phyloP scores from a whole-genome alignment of 1,139 yeast genomes.

The Insectozyma bohioensis region DNA sequence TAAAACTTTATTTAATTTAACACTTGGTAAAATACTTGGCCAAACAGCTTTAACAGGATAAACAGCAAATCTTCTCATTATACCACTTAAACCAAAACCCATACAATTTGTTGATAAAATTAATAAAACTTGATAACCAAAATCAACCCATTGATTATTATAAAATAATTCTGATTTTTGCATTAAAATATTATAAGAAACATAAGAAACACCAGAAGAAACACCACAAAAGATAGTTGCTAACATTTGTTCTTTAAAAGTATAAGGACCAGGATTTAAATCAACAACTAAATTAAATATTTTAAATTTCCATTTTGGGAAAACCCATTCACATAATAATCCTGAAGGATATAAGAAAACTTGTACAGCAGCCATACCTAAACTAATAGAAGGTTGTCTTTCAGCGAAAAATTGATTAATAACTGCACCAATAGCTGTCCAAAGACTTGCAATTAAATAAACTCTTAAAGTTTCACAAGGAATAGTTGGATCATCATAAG shows the following conservation, averaged over 20 bases:
- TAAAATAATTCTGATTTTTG: constrained; percentile 27
- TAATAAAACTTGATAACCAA: constrained; percentile 50
- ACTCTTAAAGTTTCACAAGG: constrained; percentile 59
- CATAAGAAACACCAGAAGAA: constrained; percentile 23
- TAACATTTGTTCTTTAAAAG: constrained; percentile 26
- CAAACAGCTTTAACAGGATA: constrained; percentile 58
- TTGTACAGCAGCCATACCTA: constrained; percentile 39
- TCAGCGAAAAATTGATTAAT: constrained; percentile 59
- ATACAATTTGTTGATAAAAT: constrained; percentile 54
- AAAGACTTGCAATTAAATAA: constrained; percentile 50
- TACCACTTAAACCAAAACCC: constrained; percentile 65
- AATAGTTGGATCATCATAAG: constrained; percentile 49
- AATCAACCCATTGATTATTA: constrained; percentile 37
- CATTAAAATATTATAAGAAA: constrained; percentile 19
- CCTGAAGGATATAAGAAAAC: constrained; percentile 25
- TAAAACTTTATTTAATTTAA: constrained; percentile 57
- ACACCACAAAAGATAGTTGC: constrained; percentile 23
- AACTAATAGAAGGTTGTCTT: constrained; percentile 52
- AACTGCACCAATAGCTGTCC: constrained; percentile 66
- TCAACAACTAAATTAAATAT: constrained; percentile 14
- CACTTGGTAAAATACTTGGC: constrained; percentile 55
- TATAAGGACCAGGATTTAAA: constrained; percentile 30
- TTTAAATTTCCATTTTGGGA: constrained; percentile 20
- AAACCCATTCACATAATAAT: constrained; percentile 16
- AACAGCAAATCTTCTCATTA: constrained; percentile 54